Base-by-base conservation (phyloP, 768 basidiomycete species). In the Dioszegia aurantiaca region DNA sequence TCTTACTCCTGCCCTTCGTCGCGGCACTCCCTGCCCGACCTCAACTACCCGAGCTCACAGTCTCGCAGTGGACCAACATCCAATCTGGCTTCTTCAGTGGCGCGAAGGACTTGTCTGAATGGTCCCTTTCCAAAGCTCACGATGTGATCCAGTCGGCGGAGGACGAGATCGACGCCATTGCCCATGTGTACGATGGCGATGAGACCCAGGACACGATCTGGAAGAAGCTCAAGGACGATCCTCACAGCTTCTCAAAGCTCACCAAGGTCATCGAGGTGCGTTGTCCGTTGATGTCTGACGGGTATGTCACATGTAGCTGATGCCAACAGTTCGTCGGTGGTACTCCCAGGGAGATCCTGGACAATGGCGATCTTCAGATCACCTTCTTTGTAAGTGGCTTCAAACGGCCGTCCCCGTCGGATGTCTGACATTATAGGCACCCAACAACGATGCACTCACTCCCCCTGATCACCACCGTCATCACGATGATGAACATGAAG, bases 311-410 rank as follows among this genome's bases (percentile, higher is more conserved):
- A 4, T 2, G 37, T n/a, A n/a, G 51, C 51, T 53, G 24, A 53
- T 10, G n/a, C 12, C 4, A 24, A 6, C n/a, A 53, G 51, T 53
- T 53, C 16, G 51, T 53, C 23, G 51, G 51, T n/a, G 51, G 51
- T 5, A 61, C 65, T 21, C 60, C 73, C 1, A 63, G 57, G 42
- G 67, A 73, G 39, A 59, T 66, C 45, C 67, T 77, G 28, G 75
- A 77, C 55, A 70, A 73, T 58, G 63, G 61, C 42, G 59, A 70
- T 23, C 47, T 58, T 2, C 65, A 63, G 45, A 72, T 77, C 58
- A 77, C 75, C 28, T 77, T 77, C 65, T 77, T 77, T 56, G 75
- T 71, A 51, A 64, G 69, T 61, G 21, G 28, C 31, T 60, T 4
- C 12, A 23, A 16, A n/a, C 19, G 36, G 17, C n/a, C n/a, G n/a